Conservation (phyloP, 495 filamentous ascomycete genomes). For the Hypoxylon fuscum region DNA sequence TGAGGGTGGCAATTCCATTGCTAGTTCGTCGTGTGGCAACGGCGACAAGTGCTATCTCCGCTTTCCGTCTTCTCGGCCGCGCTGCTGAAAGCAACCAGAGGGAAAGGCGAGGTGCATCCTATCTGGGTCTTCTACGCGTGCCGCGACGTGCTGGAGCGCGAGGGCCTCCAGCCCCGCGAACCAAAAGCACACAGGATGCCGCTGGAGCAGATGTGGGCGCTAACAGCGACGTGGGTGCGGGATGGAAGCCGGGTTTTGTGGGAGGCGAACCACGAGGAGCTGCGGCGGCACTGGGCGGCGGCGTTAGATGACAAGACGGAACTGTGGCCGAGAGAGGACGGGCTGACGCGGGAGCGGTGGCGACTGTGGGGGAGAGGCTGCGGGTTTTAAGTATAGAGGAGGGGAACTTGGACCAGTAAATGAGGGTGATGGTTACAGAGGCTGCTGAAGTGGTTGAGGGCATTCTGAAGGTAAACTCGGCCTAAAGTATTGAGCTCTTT, state of each 20-base stretch:
- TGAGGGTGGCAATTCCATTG: not conserved
- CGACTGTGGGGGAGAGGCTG: not conserved
- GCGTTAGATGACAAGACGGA: not conserved
- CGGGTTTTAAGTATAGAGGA: not conserved
- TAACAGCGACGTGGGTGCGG: not conserved
- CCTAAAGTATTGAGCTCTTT: too few relatives aligned
- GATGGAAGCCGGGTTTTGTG: not conserved
- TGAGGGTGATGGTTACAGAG: not conserved
- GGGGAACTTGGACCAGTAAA: not conserved
- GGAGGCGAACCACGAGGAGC: not conserved
- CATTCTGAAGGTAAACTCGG: too few relatives aligned
- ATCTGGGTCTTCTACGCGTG: not conserved
- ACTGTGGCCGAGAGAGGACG: not conserved
- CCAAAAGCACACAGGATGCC: not conserved
- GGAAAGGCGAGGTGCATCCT: not conserved
- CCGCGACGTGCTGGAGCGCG: not conserved
- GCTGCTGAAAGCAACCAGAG: not conserved
- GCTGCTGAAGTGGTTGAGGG: not conserved
- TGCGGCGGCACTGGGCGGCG: not conserved
- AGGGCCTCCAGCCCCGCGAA: not conserved
- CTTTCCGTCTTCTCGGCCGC: not conserved
- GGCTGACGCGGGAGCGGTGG: not conserved
- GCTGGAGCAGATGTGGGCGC: not conserved
- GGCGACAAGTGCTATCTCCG: not conserved
- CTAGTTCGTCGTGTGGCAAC: too few relatives aligned